These are phyloP conservation scores for Trichoderma asperelloides DNA, from an alignment of 495 filamentous ascomycete genomes.

Conservation along the genomic window DNA sequence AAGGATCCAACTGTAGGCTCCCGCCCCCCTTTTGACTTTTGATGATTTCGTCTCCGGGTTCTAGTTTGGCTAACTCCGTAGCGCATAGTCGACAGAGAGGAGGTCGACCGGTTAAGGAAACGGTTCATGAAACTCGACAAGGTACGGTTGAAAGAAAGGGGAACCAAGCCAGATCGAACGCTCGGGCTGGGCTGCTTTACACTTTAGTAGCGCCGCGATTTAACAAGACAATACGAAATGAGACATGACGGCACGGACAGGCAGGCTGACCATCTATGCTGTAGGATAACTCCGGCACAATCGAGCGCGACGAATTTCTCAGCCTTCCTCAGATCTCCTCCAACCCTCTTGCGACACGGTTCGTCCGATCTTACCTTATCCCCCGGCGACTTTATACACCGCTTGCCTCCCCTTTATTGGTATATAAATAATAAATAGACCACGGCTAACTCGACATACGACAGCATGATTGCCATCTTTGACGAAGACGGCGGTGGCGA, in stretches of 20 bases:
- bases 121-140: constrained; percentile 99
- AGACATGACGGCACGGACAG: background rate
- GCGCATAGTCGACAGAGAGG: constrained; percentile 79
- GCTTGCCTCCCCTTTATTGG: background rate
- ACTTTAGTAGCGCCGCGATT: background rate
- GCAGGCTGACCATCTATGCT: background rate
- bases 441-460: background rate
- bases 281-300: constrained; percentile 93
- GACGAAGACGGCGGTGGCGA: constrained; percentile 97
- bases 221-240: background rate
- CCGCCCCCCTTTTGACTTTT: constrained; percentile 11
- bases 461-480: constrained; percentile 97
- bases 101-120: constrained; percentile 91
- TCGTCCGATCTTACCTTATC: constrained; percentile 14
- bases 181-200: background rate
- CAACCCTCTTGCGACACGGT: constrained; percentile 94
- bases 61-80: constrained; percentile 5
- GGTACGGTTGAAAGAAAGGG: constrained; percentile 37
- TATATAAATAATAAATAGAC: background rate
- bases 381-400: background rate
- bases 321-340: constrained; percentile 95
- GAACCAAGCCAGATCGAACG: background rate
- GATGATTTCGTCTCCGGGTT: background rate
- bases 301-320: constrained; percentile 98
- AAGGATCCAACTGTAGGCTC: constrained; percentile 83